Conservation (phyloP, 352 stramenopile species). For the Globisporangium recalcitrans region DNA sequence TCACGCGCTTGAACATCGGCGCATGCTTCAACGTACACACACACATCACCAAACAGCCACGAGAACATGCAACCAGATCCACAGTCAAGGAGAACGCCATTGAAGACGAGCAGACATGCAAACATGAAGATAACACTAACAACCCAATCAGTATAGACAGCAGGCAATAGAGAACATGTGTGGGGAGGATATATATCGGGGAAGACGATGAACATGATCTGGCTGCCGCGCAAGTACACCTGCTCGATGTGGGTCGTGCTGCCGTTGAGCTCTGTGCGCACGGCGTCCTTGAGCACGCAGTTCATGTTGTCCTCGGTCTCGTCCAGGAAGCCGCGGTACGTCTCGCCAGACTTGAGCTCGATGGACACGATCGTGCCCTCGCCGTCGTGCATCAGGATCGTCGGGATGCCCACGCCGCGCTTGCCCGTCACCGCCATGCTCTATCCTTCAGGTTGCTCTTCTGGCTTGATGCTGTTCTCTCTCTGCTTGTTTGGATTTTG, state of each 20-base stretch:
- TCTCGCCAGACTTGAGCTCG: conserved; percentile 83
- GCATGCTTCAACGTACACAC: conserved; percentile 75
- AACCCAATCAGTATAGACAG: neutral
- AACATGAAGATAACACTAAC: neutral
- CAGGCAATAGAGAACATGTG: conserved; percentile 11
- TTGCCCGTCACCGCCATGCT: conserved; percentile 81
- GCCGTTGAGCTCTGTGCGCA: conserved; percentile 76
- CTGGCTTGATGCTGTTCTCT: neutral
- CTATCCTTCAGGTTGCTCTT: neutral
- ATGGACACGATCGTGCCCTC: conserved; percentile 87
- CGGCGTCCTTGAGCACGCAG: conserved; percentile 85
- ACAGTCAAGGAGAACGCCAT: conserved; percentile 23
- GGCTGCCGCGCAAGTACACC: conserved; percentile 77
- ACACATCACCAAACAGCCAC: conserved; percentile 20
- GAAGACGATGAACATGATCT: conserved; percentile 87
- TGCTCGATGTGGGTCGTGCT: conserved; percentile 78
- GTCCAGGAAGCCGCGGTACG: conserved; percentile 79
- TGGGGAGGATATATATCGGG: conserved; percentile 83
- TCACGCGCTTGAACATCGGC: conserved; percentile 85
- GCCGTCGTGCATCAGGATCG: conserved; percentile 81
- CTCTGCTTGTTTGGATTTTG: neutral
- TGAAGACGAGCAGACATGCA: conserved; percentile 20
- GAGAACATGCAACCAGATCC: conserved; percentile 8
- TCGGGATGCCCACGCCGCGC: conserved; percentile 79
- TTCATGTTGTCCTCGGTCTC: conserved; percentile 91